Conservation (phyloP, 306 rosid species). For the Quillaja saponaria region DNA sequence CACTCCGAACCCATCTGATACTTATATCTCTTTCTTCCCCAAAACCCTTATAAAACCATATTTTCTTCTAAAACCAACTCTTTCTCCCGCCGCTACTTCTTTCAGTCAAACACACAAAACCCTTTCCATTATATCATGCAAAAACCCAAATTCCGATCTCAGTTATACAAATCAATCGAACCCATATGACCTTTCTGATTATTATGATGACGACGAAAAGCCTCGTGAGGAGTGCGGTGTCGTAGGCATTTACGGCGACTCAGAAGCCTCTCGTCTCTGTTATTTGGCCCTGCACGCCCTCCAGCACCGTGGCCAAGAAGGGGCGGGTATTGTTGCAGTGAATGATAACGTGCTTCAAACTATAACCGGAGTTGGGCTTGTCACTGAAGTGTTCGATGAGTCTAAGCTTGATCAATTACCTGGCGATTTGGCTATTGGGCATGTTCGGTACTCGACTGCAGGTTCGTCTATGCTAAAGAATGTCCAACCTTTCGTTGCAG, state of each 20-base stretch:
- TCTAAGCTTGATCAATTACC: slow-evolving; percentile 63
- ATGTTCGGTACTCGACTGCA: slow-evolving; percentile 85
- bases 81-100: slow-evolving; percentile 8
- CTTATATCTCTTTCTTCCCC: slow-evolving; percentile 21
- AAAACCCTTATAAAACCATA: slow-evolving; percentile 40
- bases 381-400: slow-evolving; percentile 69
- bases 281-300: slow-evolving; percentile 87
- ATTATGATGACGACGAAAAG: slow-evolving; percentile 52
- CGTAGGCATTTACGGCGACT: slow-evolving; percentile 79
- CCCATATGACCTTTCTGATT: slow-evolving; percentile 9
- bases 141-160: slow-evolving; percentile 44
- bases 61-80: slow-evolving; percentile 4
- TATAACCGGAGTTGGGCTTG: slow-evolving; percentile 76
- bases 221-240: slow-evolving; percentile 96
- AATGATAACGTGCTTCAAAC: slow-evolving; percentile 54
- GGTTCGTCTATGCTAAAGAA: slow-evolving; percentile 77
- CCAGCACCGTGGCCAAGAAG: slow-evolving; percentile 97
- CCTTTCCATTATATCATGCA: slow-evolving; percentile 23
- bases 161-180: slow-evolving; percentile 9
- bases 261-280: slow-evolving; percentile 71
- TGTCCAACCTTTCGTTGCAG: slow-evolving; percentile 90
- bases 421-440: slow-evolving; percentile 71
- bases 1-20: slow-evolving; percentile 10
- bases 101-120: slow-evolving; percentile 19
- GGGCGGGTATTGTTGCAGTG: slow-evolving; percentile 80